Percentiles rank a stretch among this genome's conserved stretches.
Evolutionary conservation across 495 filamentous ascomycete species (phyloP).

Genomic region (Evansstolkia leycettana): DNA sequence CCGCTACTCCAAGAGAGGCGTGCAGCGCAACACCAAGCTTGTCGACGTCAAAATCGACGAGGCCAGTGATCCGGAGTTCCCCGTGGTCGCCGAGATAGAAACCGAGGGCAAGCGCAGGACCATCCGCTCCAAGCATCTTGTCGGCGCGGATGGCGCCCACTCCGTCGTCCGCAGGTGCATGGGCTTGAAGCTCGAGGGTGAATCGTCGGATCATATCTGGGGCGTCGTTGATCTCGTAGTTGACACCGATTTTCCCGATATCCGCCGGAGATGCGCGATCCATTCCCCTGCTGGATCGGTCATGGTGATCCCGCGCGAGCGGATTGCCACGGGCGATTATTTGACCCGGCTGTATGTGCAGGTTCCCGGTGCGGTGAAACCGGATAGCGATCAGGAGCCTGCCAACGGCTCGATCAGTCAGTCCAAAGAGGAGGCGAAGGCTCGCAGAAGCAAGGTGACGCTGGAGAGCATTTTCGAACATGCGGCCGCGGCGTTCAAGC

Average conservation of each 20-base stretch:
- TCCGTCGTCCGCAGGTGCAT: conserved; percentile 47
- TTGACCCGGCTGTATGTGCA: conserved; percentile 58
- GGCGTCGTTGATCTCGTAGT: conserved; percentile 54
- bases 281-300: conserved; percentile 55
- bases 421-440: conserved; percentile 16
- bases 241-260: conserved; percentile 60
- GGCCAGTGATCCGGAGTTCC: conserved; percentile 41
- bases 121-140: conserved; percentile 50
- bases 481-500: conserved; percentile 29
- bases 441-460: conserved; percentile 25
- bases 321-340: conserved; percentile 39
- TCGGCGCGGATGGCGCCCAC: conserved; percentile 58
- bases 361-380: conserved; percentile 21
- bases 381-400: conserved; percentile 7
- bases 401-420: conserved; percentile 7
- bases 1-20: conserved; percentile 35
- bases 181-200: conserved; percentile 46
- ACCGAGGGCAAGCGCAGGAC: conserved; percentile 34
- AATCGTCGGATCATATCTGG: conserved; percentile 54
- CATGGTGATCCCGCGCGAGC: conserved; percentile 61
- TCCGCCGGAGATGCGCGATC: conserved; percentile 52
- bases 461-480: conserved; percentile 29
- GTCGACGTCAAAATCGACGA: conserved; percentile 43
- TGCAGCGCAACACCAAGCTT: conserved; percentile 40
- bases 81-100: conserved; percentile 19